These are phyloP conservation scores for Pythium aquatile DNA, from an alignment of 352 stramenopile genomes.

Conservation along the genomic window DNA sequence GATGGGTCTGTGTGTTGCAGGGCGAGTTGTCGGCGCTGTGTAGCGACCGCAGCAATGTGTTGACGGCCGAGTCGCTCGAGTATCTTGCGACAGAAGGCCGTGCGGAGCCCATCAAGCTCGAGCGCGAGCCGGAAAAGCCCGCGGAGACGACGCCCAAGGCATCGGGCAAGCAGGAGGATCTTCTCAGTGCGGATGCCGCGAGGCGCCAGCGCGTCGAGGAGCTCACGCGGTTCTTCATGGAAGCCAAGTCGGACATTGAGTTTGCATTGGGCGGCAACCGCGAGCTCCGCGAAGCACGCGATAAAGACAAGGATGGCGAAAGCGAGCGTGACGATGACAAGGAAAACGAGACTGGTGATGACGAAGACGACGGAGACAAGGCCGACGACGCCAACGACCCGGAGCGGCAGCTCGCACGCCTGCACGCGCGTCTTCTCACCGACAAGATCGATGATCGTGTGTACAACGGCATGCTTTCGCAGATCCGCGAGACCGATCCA, in stretches of 20 bases:
- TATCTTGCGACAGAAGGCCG: slow-evolving; percentile 59
- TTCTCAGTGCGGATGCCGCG: slow-evolving; percentile 73
- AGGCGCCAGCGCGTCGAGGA: slow-evolving; percentile 82
- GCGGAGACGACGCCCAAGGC: slow-evolving; percentile 21
- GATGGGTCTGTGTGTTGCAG: slow-evolving; percentile 12
- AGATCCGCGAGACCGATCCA: slow-evolving; percentile 78
- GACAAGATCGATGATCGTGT: slow-evolving; percentile 77
- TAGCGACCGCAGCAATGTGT: slow-evolving; percentile 66
- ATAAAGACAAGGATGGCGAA: slow-evolving; percentile 68
- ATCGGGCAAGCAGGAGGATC: slow-evolving; percentile 56
- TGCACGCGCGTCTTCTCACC: slow-evolving; percentile 55
- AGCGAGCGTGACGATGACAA: slow-evolving; percentile 66
- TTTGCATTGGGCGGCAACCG: slow-evolving; percentile 74
- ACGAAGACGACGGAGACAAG: slow-evolving; percentile 53
- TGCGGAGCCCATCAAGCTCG: slow-evolving; percentile 72
- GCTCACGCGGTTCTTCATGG: slow-evolving; percentile 88
- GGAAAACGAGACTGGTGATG: slow-evolving; percentile 49
- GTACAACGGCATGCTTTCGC: slow-evolving; percentile 69
- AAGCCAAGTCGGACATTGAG: slow-evolving; percentile 88
- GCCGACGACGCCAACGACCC: slow-evolving; percentile 44
- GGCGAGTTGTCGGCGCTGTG: slow-evolving; percentile 69
- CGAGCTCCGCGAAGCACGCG: slow-evolving; percentile 66
- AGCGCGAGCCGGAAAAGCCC: slow-evolving; percentile 60
- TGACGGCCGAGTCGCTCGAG: slow-evolving; percentile 72
- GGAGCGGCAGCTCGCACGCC: slow-evolving; percentile 37